phyloP scores from a whole-genome alignment of 176 grass and related monocot species.

The Triticum turgidum region DNA sequence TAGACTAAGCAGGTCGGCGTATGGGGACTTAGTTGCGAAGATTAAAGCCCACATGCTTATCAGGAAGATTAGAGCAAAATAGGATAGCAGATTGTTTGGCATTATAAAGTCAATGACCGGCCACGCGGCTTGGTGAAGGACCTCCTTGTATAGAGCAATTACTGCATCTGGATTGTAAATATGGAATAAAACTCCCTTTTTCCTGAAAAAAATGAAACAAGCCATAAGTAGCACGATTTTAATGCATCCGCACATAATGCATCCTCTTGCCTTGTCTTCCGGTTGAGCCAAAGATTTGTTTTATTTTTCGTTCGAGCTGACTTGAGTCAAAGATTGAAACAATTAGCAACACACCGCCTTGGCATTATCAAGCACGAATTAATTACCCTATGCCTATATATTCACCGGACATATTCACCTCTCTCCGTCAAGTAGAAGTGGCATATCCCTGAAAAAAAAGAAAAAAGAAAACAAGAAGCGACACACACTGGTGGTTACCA shows the following conservation, averaged over 20 bases:
- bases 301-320: neutral
- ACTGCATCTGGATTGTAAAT: too few relatives aligned
- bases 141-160: too few relatives aligned
- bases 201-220: too few relatives aligned
- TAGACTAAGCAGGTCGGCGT: too few relatives aligned
- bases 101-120: too few relatives aligned
- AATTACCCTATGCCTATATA: neutral
- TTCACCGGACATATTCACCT: slow-evolving; percentile 4
- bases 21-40: too few relatives aligned
- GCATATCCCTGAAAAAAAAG: neutral
- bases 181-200: too few relatives aligned
- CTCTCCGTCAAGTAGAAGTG: neutral
- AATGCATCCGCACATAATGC: neutral
- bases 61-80: too few relatives aligned
- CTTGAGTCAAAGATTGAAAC: neutral
- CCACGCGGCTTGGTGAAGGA: too few relatives aligned
- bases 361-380: neutral
- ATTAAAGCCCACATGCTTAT: too few relatives aligned
- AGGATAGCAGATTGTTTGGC: too few relatives aligned
- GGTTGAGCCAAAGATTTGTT: neutral
- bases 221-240: slow-evolving; percentile 3
- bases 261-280: neutral
- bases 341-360: neutral
- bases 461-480: too few relatives aligned
- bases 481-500: neutral